These are phyloP conservation scores for Fusarium sp. DNA, from an alignment of 2,329 filamentous ascomycete species.

Conservation along the genomic window DNA sequence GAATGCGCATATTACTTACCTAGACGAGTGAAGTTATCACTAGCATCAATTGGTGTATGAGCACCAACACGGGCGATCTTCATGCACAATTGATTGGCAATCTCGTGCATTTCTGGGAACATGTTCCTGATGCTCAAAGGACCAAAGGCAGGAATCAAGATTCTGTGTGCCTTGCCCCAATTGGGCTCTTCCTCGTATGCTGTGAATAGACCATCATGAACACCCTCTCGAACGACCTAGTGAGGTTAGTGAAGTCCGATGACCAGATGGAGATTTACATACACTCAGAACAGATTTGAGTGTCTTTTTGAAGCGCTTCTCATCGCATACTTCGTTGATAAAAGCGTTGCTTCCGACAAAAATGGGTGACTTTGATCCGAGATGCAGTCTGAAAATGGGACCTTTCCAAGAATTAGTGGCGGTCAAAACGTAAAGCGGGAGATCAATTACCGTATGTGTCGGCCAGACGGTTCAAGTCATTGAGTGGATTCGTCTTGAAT, in stretches of 20 bases:
- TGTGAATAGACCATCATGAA: conserved; percentile 76
- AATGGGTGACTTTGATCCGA: conserved; percentile 46
- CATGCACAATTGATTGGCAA: conserved; percentile 72
- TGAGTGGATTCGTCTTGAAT: conserved; percentile 68
- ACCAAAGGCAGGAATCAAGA: conserved; percentile 76
- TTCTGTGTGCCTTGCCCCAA: conserved; percentile 75
- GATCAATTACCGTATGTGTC: conserved; percentile 69
- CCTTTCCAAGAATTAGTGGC: conserved; percentile 23
- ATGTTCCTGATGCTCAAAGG: conserved; percentile 74
- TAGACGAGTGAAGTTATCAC: conserved; percentile 78
- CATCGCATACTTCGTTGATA: conserved; percentile 72
- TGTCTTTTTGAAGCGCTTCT: conserved; percentile 73
- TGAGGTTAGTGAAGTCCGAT: conserved; percentile 2
- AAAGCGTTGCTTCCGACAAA: conserved; percentile 66
- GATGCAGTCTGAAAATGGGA: conserved; percentile 38
- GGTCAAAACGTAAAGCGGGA: not conserved
- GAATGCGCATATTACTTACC: not conserved
- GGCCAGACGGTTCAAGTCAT: conserved; percentile 67
- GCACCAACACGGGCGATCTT: conserved; percentile 76
- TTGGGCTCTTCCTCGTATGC: conserved; percentile 64
- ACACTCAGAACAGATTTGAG: conserved; percentile 61
- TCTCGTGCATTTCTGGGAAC: conserved; percentile 77
- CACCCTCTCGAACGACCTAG: conserved; percentile 67
- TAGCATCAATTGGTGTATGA: conserved; percentile 65
- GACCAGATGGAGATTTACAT: conserved; percentile 10